A percentile compares a stretch with the other conserved stretches of the same genome.
Conservation (phyloP, 2,329 filamentous ascomycete genomes). For the Tympanopsis confertula region DNA sequence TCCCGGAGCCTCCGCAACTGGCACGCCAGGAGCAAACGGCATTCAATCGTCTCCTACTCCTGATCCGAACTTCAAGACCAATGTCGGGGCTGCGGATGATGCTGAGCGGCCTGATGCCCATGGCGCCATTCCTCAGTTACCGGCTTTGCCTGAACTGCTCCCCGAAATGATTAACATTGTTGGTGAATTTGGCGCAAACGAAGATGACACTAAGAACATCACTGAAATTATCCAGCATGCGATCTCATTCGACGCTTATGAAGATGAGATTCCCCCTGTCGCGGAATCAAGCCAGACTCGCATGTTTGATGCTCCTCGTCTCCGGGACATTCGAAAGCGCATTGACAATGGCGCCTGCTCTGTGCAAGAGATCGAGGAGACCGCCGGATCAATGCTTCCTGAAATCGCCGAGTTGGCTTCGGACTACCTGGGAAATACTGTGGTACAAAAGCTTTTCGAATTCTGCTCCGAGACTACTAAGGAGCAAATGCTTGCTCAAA, state of each 20-base stretch:
- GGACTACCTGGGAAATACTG: constrained; percentile 95
- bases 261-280: constrained; percentile 78
- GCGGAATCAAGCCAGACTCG: constrained; percentile 80
- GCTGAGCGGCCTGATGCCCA: constrained; percentile 19
- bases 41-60: constrained; percentile 85
- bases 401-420: constrained; percentile 91
- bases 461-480: constrained; percentile 84
- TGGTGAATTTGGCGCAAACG: constrained; percentile 72
- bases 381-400: constrained; percentile 85
- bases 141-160: constrained; percentile 67
- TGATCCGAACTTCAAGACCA: constrained; percentile 58
- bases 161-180: constrained; percentile 77
- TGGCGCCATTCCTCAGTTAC: constrained; percentile 49
- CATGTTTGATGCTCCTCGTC: constrained; percentile 83
- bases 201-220: constrained; percentile 67
- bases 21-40: constrained; percentile 79
- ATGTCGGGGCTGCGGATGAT: constrained; percentile 29
- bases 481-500: constrained; percentile 79
- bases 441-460: constrained; percentile 98
- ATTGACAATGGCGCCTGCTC: constrained; percentile 91
- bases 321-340: constrained; percentile 90
- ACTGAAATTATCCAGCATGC: constrained; percentile 63
- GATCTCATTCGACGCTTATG: constrained; percentile 60
- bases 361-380: constrained; percentile 78
- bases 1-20: constrained; percentile 59